Evolutionary conservation across 2,329 filamentous ascomycete genomes (phyloP), one percentile per base, ranked within the genome.

Genomic region (Beauveria bassiana): DNA sequence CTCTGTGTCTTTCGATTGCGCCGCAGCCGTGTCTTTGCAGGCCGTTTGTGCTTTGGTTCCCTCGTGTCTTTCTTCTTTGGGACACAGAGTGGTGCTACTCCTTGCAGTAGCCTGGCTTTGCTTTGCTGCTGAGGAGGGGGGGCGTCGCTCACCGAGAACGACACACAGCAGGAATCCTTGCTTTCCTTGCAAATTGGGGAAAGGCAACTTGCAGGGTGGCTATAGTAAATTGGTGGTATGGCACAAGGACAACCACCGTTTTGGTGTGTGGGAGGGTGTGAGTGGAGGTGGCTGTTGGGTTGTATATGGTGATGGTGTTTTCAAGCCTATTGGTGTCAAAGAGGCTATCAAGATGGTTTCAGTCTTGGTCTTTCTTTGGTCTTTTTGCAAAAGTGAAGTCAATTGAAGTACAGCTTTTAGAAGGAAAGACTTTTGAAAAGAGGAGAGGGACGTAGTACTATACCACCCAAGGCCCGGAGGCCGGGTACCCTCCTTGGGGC

Each of bases 1-100:
- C 74, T 73, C 31, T 59, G 28, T 40, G 45, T 49, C 34, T 40
- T 14, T 53, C 40, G 49, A 51, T 53, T 54, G 50, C 58, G 50
- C 50, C 50, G 58, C 43, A 47, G 49, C 58, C 50, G 49, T 42
- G 58, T 43, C 18, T 49, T 58, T 42, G 55, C 74, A 50, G 54
- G 28, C 54, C 55, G 55, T 31, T 45, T 59, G 24, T 59, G 45
- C 57, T 52, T 52, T 34, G 72, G 67, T 66, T 61, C 34, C 22
- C 45, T 50, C 22, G 59, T 18, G 51, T 61, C 59, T 54, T 61
- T 54, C 51, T 61, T 20, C 20, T 61, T 57, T 58, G 60, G 54
- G 60, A 59, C 57, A 26, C 14, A 57, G 18, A 50, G 34, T 59
- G 56, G 42, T 56, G 42, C 53, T 43, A 24, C 45, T 51, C 42